Conservation (phyloP, 371 early-diverging fungal species). For the Lichtheimia hyalospora region DNA sequence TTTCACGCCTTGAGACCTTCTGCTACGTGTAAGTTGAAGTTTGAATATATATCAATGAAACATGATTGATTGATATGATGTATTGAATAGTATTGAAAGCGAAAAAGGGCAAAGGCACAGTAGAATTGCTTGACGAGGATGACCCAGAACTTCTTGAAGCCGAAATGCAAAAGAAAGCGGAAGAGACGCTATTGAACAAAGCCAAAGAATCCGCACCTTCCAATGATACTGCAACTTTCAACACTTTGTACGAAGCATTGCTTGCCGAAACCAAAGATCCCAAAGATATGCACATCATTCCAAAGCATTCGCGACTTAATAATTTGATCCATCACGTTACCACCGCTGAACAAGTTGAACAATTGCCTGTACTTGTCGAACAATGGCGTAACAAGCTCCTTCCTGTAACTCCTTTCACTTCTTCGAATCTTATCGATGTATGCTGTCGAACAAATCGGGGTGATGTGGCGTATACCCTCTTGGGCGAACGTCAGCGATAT, state of each 20-base stretch:
- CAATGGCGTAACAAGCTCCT: conserved; percentile 41
- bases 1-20: conserved; percentile 11
- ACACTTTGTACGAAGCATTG: conserved; percentile 7
- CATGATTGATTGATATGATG: background rate
- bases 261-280: conserved; percentile 15
- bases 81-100: conserved; percentile 12
- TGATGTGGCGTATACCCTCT: conserved; percentile 32
- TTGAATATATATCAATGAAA: background rate
- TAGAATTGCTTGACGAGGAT: conserved; percentile 18
- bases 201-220: background rate
- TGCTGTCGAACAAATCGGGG: conserved; percentile 29
- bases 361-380: conserved; percentile 28
- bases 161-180: conserved; percentile 10
- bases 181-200: conserved; percentile 3
- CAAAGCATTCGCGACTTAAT: conserved; percentile 18
- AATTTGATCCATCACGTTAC: conserved; percentile 15
- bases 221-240: conserved; percentile 1
- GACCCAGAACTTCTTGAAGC: conserved; percentile 23
- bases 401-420: conserved; percentile 25
- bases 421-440: conserved; percentile 22
- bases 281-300: conserved; percentile 10
- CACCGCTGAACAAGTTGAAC: conserved; percentile 15
- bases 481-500: conserved; percentile 39
- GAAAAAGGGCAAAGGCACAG: conserved; percentile 13
- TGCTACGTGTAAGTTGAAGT: conserved; percentile 9